Evolutionary conservation across 2,329 filamentous ascomycete genomes (phyloP).

Genomic region (Apiospora phragmitis): DNA sequence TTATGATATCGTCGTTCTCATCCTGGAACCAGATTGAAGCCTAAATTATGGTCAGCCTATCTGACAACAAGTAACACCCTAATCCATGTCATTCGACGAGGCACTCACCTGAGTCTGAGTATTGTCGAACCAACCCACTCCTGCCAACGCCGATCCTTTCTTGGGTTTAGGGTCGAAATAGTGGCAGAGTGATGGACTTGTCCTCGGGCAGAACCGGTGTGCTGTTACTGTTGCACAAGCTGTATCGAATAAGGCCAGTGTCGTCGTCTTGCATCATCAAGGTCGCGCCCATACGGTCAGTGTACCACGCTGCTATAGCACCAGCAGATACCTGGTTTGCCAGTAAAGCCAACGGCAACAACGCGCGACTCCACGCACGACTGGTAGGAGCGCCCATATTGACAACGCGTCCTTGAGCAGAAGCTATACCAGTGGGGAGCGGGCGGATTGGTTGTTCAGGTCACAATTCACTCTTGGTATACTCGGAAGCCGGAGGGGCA

Average conservation of each 20-base stretch:
- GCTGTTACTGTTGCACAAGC: slow-evolving; percentile 31
- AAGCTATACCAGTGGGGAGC: neutral
- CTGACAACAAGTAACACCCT: neutral
- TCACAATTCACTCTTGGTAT: neutral
- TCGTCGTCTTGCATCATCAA: slow-evolving; percentile 37
- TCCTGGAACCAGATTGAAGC: slow-evolving; percentile 39
- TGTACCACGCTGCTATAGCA: slow-evolving; percentile 38
- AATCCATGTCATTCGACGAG: neutral
- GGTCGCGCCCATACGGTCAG: slow-evolving; percentile 31
- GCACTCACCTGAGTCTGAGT: slow-evolving; percentile 16
- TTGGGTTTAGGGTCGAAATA: slow-evolving; percentile 30
- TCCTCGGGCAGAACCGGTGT: slow-evolving; percentile 36
- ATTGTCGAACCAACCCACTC: slow-evolving; percentile 35
- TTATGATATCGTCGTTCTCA: slow-evolving; percentile 30
- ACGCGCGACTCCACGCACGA: neutral
- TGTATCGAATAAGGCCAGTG: slow-evolving; percentile 37
- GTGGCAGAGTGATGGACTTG: slow-evolving; percentile 28
- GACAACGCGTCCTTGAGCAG: neutral
- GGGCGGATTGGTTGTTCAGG: neutral
- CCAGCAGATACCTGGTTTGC: slow-evolving; percentile 24
- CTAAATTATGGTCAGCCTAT: slow-evolving; percentile 25
- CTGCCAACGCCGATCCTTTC: slow-evolving; percentile 35
- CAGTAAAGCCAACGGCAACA: slow-evolving; percentile 21
- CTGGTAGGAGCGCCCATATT: neutral
- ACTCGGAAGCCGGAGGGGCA: neutral